These are phyloP conservation scores for Soucietia sequanensis DNA, from an alignment of 805 yeast species.

Conservation along the genomic window DNA sequence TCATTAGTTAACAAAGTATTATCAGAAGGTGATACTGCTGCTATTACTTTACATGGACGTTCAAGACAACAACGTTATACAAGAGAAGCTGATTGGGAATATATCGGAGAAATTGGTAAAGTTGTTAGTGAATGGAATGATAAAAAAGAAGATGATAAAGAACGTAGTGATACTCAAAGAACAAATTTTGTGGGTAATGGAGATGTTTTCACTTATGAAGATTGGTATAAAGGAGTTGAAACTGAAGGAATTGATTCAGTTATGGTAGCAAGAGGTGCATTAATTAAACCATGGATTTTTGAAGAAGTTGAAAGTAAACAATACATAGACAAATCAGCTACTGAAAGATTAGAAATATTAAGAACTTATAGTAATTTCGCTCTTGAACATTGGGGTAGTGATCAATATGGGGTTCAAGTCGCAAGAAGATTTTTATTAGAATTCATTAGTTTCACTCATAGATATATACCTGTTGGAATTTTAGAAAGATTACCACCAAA, in stretches of 20 bases:
- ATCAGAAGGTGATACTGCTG: constrained; percentile 78
- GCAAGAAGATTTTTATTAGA: constrained; percentile 93
- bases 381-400: constrained; percentile 96
- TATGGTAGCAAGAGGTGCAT: constrained; percentile 97
- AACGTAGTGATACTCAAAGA: constrained; percentile 52
- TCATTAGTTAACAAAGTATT: constrained; percentile 68
- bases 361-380: constrained; percentile 74
- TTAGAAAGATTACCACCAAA: constrained; percentile 85
- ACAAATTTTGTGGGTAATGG: constrained; percentile 94
- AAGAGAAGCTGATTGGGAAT: constrained; percentile 89
- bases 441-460: constrained; percentile 87
- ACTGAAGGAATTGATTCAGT: constrained; percentile 81
- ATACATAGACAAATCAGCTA: constrained; percentile 84
- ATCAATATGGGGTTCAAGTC: constrained; percentile 86
- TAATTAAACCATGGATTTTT: constrained; percentile 98
- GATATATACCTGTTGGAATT: constrained; percentile 93
- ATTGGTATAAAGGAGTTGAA: constrained; percentile 74
- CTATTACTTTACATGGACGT: constrained; percentile 93
- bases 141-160: constrained; percentile 59
- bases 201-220: constrained; percentile 82
- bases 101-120: constrained; percentile 71
- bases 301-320: constrained; percentile 92
- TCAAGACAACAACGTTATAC: constrained; percentile 96
- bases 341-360: constrained; percentile 80
- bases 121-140: constrained; percentile 60